These are phyloP conservation scores for Yamadazyma triangularis DNA, from an alignment of 1,139 yeast genomes.

Conservation along the genomic window DNA sequence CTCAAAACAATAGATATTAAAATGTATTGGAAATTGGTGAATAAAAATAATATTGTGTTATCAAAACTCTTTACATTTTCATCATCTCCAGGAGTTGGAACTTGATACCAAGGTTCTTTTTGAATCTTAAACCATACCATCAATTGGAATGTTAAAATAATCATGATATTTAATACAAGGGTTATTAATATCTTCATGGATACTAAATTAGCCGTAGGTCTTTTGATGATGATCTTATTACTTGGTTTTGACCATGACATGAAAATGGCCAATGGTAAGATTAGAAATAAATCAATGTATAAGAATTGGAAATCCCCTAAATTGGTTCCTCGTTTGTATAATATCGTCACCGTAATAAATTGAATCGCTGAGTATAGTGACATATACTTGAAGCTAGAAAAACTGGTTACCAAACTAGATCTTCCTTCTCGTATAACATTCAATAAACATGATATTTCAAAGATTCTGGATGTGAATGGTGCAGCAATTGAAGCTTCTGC, in stretches of 20 bases:
- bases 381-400: conserved; percentile 97
- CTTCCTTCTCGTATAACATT: conserved; percentile 93
- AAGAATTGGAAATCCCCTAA: conserved; percentile 96
- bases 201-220: conserved; percentile 92
- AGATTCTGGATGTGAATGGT: conserved; percentile 86
- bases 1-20: conserved; percentile 77
- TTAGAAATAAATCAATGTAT: conserved; percentile 85
- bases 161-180: conserved; percentile 62
- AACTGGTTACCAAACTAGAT: conserved; percentile 89
- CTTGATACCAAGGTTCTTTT: conserved; percentile 66
- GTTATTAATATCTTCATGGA: conserved; percentile 86
- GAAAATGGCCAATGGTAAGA: conserved; percentile 89
- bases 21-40: conserved; percentile 85
- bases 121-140: conserved; percentile 60
- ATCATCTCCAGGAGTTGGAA: conserved; percentile 81
- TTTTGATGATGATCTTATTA: conserved; percentile 53
- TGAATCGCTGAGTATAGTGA: conserved; percentile 95
- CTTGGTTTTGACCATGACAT: conserved; percentile 97
- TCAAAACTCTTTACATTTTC: conserved; percentile 85
- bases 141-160: conserved; percentile 63
- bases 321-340: conserved; percentile 87
- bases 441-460: conserved; percentile 89
- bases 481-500: conserved; percentile 99
- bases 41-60: conserved; percentile 77
- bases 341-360: conserved; percentile 76